Evolutionary conservation across 2,329 filamentous ascomycete species (phyloP), one percentile per base, ranked within the genome.

Genomic region (Alternaria metachromatica): DNA sequence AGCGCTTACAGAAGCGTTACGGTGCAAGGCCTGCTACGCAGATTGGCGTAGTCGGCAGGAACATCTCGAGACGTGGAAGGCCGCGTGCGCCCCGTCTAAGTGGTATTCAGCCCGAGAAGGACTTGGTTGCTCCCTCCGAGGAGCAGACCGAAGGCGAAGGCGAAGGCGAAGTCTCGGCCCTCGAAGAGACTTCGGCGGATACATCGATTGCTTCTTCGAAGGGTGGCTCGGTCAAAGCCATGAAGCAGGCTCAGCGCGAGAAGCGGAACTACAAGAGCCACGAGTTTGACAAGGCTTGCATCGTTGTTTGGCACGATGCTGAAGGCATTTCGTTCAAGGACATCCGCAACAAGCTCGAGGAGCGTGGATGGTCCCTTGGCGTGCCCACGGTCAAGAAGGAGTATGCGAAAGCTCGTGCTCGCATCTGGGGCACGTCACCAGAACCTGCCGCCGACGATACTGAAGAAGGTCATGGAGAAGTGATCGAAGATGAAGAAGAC

Each of bases 291-390:
- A 62, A 63, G 49, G 64, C 67, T 7, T 67, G 64, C 43, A 66
- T 69, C 5, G 67, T 68, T n/a, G 58, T 66, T 21, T 71, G 66
- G 66, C 61, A 57, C 6, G 68, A 71, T 20, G 57, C 55, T 15
- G 41, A 58, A 9, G 48, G 50, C 10, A 53, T 64, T 23, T 58
- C 45, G n/a, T 69, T 60, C 25, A 61, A 58, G 15, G 33, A 59
- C 9, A 71, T 71, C 33, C 63, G 60, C 28, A 21, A 66, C n/a
- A 64, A 60, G 55, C 45, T 71, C 25, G 58, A 55, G 1, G 63
- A 68, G 23, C 61, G 59, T 20, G 33, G 33, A 6, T 71, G 65
- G 66, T 54, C 63, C 4, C n/a, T 71, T 6, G 57, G 67, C 23
- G n/a, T 23, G 23, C 50, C 54, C n/a, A 71, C 66, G 6, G 53